Evolutionary conservation across 371 early-diverging fungal genomes (phyloP).

Genomic region (Mucor saturninus): DNA sequence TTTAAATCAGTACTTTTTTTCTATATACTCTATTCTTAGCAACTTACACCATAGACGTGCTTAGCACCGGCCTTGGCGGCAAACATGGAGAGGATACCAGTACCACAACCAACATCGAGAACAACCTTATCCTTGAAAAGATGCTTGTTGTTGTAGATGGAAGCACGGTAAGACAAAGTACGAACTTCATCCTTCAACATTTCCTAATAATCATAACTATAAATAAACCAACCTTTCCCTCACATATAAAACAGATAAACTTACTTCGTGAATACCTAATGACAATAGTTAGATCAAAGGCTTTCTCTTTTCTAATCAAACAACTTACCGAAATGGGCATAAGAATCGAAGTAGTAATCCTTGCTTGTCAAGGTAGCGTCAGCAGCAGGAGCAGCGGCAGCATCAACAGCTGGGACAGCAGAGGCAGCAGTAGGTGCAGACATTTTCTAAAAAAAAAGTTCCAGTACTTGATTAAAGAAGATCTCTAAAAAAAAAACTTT

Average conservation of each 20-base stretch:
- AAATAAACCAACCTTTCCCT: not conserved
- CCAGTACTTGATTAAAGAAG: not conserved
- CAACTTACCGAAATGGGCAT: conserved; percentile 89
- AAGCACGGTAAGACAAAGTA: conserved; percentile 92
- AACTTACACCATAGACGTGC: conserved; percentile 86
- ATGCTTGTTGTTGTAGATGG: conserved; percentile 92
- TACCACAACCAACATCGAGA: conserved; percentile 98
- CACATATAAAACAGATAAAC: not conserved
- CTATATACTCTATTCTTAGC: not conserved
- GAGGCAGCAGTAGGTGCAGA: conserved; percentile 10
- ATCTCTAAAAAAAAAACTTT: conserved; percentile 1
- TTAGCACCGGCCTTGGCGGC: conserved; percentile 96
- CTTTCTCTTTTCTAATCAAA: not conserved
- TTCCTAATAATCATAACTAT: conserved; percentile 60
- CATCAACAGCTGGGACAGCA: not conserved
- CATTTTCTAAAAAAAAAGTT: conserved; percentile 1
- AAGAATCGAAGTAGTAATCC: conserved; percentile 97
- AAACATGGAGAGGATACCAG: conserved; percentile 97
- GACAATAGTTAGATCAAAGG: not conserved
- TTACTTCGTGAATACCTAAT: conserved; percentile 63
- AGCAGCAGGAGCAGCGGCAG: conserved; percentile 14
- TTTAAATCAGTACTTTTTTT: not conserved
- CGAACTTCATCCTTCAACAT: conserved; percentile 96
- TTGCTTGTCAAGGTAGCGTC: conserved; percentile 70
- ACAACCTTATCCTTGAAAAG: conserved; percentile 96